Conservation (phyloP, 345 rosid species). For the Murraya koenigii region DNA sequence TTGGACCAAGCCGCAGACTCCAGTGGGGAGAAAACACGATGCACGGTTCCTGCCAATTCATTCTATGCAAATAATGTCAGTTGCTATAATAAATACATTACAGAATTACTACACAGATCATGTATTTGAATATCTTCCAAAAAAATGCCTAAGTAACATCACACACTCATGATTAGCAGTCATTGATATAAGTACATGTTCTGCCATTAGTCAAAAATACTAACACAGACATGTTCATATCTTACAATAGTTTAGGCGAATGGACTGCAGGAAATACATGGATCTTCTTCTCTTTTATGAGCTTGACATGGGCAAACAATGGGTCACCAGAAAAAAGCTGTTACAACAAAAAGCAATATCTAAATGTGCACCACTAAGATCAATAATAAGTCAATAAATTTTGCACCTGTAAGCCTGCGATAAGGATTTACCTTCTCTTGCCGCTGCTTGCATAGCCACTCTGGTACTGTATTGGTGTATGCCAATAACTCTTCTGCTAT, state of each 20-base stretch:
- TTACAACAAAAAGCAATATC: slow-evolving; percentile 20
- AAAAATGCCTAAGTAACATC: neutral
- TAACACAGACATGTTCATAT: neutral
- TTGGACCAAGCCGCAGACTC: slow-evolving; percentile 83
- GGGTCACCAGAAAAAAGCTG: slow-evolving; percentile 88
- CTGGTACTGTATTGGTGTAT: slow-evolving; percentile 66
- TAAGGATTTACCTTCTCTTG: slow-evolving; percentile 63
- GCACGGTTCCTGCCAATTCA: slow-evolving; percentile 85
- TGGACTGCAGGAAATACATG: slow-evolving; percentile 68
- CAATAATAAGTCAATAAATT: neutral
- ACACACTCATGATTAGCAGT: neutral
- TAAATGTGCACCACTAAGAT: neutral
- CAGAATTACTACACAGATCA: neutral
- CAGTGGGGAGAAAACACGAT: slow-evolving; percentile 72
- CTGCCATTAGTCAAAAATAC: neutral
- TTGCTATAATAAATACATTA: neutral
- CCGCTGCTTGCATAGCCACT: slow-evolving; percentile 77
- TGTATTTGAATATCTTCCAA: neutral
- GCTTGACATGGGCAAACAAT: slow-evolving; percentile 60
- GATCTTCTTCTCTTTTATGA: slow-evolving; percentile 56
- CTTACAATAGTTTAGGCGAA: slow-evolving; percentile 75
- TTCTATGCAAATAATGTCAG: slow-evolving; percentile 40
- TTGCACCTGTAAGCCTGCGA: slow-evolving; percentile 12
- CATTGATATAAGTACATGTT: neutral
- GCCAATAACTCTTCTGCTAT: slow-evolving; percentile 78